phyloP scores from a whole-genome alignment of 306 rosid genomes.

The Malus asiatica region DNA sequence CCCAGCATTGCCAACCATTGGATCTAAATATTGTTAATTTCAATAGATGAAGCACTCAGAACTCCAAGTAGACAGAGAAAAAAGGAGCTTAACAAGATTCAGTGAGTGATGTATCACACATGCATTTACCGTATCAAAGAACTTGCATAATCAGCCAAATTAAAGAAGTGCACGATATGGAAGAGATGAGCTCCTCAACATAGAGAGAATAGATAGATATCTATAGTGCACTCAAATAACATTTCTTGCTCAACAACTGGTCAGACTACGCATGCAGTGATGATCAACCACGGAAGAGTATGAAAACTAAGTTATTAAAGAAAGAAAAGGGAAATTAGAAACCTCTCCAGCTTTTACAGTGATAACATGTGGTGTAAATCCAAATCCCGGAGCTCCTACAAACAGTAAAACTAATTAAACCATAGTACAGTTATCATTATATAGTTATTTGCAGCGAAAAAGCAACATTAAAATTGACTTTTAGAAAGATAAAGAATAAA shows the following conservation, averaged over 20 bases:
- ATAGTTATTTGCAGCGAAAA: no score
- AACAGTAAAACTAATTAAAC: background rate
- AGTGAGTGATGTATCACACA: background rate
- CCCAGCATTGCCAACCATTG: background rate
- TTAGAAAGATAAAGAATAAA: background rate
- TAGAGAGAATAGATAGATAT: background rate
- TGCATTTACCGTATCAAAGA: background rate
- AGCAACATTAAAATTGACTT: background rate
- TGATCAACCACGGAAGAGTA: background rate
- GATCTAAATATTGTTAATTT: background rate
- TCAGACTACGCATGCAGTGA: background rate
- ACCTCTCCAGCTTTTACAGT: constrained; percentile 79
- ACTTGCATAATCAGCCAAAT: background rate
- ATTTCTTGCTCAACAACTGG: background rate
- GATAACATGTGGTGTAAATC: constrained; percentile 52
- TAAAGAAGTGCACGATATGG: background rate
- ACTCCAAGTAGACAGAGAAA: background rate
- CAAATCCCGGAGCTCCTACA: constrained; percentile 43
- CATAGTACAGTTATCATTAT: background rate
- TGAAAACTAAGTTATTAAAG: background rate
- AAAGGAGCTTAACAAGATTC: background rate
- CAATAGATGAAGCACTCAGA: background rate
- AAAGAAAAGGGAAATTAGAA: background rate
- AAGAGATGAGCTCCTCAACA: background rate
- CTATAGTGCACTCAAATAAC: background rate